Evolutionary conservation across 768 basidiomycete genomes (phyloP), one percentile per base, ranked within the genome.

Genomic region (Leucocoprinus leucothites): DNA sequence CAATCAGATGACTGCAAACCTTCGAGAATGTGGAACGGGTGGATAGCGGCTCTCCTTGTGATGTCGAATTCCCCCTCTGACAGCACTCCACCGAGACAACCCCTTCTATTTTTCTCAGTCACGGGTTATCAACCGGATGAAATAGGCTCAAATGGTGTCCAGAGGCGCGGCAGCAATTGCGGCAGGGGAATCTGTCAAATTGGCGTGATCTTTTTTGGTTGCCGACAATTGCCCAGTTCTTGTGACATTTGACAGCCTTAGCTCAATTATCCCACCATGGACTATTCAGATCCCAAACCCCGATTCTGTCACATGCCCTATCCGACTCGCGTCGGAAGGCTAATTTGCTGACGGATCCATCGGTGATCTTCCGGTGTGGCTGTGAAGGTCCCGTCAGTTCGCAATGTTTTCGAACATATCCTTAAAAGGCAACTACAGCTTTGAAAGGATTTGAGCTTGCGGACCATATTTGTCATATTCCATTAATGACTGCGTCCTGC

Each of bases 281-380:
- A 35, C 18, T n/a, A 11, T 19, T 13, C 24, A 56, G 54, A 56
- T 56, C 40, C 40, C 3, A 16, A 21, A 14, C 3, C 31, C 41
- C 54, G 54, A 56, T 56, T 25, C 31, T 6, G 48, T 49, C 54
- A 44, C 47, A 56, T 43, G 54, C 24, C 21, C 11, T 8, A 42
- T 48, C 54, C 48, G 48, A 55, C 35, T 55, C 40, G 54, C 54
- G 28, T 42, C 48, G 36, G 54, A 49, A 56, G 26, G 54, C 41
- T 56, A 49, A 43, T 49, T 42, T 43, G 28, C 48, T 48, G 45
- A 45, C 52, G 52, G 52, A 53, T 24, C 25, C 53, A 48, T 55
- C 45, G 53, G 47, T 34, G 54, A 56, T 48, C 54, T 40, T 38
- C 48, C 46, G 54, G 54, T 48, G 54, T 49, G 54, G 54, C 54